These are phyloP conservation scores for Claviceps sorghi DNA, from an alignment of 2,329 filamentous ascomycete genomes.

Conservation along the genomic window DNA sequence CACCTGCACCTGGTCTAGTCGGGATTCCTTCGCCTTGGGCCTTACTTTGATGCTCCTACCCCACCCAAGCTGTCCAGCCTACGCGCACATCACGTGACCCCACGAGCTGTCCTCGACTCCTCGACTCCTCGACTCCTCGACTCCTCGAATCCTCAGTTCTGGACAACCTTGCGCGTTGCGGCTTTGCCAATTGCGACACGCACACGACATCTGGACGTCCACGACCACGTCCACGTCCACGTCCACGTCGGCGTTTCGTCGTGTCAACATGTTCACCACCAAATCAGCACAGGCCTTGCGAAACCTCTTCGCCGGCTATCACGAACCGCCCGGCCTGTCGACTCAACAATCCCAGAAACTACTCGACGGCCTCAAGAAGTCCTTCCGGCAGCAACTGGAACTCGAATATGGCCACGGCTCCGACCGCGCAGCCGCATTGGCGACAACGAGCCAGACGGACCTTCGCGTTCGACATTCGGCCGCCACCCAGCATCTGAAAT, in stretches of 20 bases:
- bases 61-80: too few relatives aligned
- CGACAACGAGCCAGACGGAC: conserved; percentile 9
- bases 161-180: too few relatives aligned
- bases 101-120: too few relatives aligned
- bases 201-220: neutral
- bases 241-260: neutral
- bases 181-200: too few relatives aligned
- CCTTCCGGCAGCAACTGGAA: conserved; percentile 44
- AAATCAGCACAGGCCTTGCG: conserved; percentile 23
- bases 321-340: conserved; percentile 38
- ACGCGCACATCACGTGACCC: too few relatives aligned
- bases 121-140: too few relatives aligned
- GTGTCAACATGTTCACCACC: conserved; percentile 22
- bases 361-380: conserved; percentile 39
- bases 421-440: conserved; percentile 10
- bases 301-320: conserved; percentile 27
- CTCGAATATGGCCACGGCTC: conserved; percentile 36
- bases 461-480: conserved; percentile 22
- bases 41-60: too few relatives aligned
- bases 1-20: neutral
- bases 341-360: conserved; percentile 37
- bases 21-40: neutral
- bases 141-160: too few relatives aligned
- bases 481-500: conserved; percentile 33
- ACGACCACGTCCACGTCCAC: neutral